phyloP scores from a whole-genome alignment of 2,329 filamentous ascomycete species.

The Xylariaceae sp. region DNA sequence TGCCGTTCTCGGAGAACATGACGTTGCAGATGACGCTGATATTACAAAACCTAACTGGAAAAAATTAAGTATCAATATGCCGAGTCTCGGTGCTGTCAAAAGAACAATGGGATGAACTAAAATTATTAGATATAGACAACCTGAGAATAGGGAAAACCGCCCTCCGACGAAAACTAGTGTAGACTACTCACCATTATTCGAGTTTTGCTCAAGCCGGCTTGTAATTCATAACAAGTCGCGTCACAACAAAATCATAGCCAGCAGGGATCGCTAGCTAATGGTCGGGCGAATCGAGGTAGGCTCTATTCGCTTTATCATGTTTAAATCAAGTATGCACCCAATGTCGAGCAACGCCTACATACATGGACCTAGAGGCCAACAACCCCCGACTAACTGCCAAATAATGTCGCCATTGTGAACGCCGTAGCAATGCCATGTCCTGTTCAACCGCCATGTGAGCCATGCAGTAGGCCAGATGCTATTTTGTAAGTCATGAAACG shows the following conservation, averaged over 20 bases:
- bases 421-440: constrained; percentile 30
- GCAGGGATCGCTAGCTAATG: not conserved
- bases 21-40: no score
- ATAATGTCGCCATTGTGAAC: constrained; percentile 23
- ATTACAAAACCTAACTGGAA: no score
- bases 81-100: no score
- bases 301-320: not conserved
- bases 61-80: no score
- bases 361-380: constrained; percentile 23
- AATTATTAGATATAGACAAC: no score
- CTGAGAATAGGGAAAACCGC: not conserved
- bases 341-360: constrained; percentile 13
- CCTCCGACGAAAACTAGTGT: not conserved
- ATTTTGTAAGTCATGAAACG: constrained; percentile 35
- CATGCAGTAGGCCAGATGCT: constrained; percentile 31
- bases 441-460: constrained; percentile 24
- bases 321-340: constrained; percentile 1
- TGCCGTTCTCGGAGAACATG: not conserved
- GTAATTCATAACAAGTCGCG: not conserved
- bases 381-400: constrained; percentile 5
- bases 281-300: not conserved
- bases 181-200: not conserved
- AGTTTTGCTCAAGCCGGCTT: not conserved
- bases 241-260: not conserved
- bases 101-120: no score